A percentile compares a stretch with the other conserved stretches of the same genome.
These are phyloP conservation scores for Athelia psychrophila DNA, from an alignment of 1,284 basidiomycete species.

Conservation along the genomic window DNA sequence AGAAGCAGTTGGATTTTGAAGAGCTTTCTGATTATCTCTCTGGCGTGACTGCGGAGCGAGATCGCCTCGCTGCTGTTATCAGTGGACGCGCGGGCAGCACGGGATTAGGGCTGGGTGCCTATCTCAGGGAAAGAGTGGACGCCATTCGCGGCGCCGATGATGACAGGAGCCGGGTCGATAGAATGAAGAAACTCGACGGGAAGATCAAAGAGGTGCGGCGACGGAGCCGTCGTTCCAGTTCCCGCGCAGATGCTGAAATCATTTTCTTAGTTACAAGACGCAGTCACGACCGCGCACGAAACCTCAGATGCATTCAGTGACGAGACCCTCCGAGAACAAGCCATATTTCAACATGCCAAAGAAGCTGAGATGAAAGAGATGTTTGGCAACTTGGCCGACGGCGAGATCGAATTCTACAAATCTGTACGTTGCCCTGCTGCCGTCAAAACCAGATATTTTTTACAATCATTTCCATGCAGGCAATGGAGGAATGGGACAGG, in stretches of 20 bases:
- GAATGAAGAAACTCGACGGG: constrained; percentile 87
- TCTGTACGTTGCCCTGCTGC: constrained; percentile 49
- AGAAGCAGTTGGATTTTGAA: constrained; percentile 99
- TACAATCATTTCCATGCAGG: constrained; percentile 42
- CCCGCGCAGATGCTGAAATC: neutral
- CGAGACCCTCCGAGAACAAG: constrained; percentile 89
- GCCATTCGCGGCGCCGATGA: constrained; percentile 90
- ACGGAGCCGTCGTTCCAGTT: neutral
- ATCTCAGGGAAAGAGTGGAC: constrained; percentile 93
- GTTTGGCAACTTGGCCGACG: constrained; percentile 85
- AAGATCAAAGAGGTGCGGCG: constrained; percentile 89
- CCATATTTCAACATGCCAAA: constrained; percentile 87
- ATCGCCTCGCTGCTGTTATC: constrained; percentile 84
- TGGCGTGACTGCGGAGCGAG: constrained; percentile 87
- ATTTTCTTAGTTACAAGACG: constrained; percentile 84
- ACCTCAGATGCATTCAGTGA: constrained; percentile 95
- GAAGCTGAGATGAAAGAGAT: constrained; percentile 96
- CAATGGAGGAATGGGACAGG: constrained; percentile 92
- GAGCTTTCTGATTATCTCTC: constrained; percentile 95
- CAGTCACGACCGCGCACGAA: constrained; percentile 92
- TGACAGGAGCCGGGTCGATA: constrained; percentile 88
- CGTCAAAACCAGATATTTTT: too few species aligned
- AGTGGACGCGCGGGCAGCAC: constrained; percentile 79
- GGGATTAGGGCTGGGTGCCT: constrained; percentile 83
- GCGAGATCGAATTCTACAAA: constrained; percentile 93